Evolutionary conservation across 1,284 basidiomycete genomes (phyloP).

Genomic region (Trichosporon faecale): DNA sequence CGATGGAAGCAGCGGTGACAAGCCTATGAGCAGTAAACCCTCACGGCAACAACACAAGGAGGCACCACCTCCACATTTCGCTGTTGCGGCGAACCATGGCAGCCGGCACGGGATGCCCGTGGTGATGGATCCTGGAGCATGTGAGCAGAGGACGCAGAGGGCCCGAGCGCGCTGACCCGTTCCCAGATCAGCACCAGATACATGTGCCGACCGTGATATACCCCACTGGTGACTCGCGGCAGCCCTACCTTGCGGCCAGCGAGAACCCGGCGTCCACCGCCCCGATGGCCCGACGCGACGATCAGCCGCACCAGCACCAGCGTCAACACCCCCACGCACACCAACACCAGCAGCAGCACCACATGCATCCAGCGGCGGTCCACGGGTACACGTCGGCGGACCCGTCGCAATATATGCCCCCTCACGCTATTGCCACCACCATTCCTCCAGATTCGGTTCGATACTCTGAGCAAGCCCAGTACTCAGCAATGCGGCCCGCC

Average conservation of each 20-base stretch:
- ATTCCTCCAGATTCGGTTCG: slow-evolving; percentile 20
- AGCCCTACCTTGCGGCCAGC: not conserved
- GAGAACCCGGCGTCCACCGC: not conserved
- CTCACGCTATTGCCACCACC: slow-evolving; percentile 8
- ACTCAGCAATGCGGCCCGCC: slow-evolving; percentile 11
- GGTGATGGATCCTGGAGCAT: slow-evolving; percentile 3
- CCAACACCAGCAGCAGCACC: slow-evolving; percentile 3
- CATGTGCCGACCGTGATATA: slow-evolving; percentile 1
- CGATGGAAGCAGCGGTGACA: slow-evolving; percentile 7
- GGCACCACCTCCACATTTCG: slow-evolving; percentile 6
- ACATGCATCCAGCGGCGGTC: slow-evolving; percentile 8
- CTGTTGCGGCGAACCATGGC: not conserved
- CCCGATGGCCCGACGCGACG: slow-evolving; percentile 3
- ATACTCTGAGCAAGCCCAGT: slow-evolving; percentile 16
- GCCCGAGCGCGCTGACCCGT: slow-evolving; percentile 5
- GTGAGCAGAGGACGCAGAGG: not conserved
- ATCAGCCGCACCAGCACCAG: slow-evolving; percentile 11
- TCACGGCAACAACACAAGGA: slow-evolving; percentile 8
- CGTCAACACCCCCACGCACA: slow-evolving; percentile 8
- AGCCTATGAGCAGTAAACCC: not conserved
- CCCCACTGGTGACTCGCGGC: slow-evolving; percentile 3
- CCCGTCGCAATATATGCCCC: slow-evolving; percentile 17
- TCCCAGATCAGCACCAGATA: slow-evolving; percentile 2
- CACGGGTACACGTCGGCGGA: slow-evolving; percentile 13
- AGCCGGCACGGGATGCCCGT: not conserved